A percentile compares a stretch with the other conserved stretches of the same genome.
Conservation (phyloP, 2,329 filamentous ascomycete species). For the Chaetoscypha palmicola region DNA sequence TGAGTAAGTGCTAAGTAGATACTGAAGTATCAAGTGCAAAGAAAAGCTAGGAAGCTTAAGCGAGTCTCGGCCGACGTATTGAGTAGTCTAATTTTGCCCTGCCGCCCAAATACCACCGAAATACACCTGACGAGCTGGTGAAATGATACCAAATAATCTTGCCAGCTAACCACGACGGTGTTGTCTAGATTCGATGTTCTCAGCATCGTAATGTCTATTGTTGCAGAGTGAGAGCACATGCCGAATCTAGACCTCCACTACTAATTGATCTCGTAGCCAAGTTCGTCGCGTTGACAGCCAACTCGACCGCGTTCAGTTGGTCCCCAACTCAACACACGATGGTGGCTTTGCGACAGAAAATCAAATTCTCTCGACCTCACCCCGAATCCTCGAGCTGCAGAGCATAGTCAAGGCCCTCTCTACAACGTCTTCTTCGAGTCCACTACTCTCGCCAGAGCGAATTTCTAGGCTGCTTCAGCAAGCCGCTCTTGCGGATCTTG, state of each 20-base stretch:
- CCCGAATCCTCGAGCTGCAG: constrained; percentile 56
- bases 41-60: too few relatives aligned
- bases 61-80: too few relatives aligned
- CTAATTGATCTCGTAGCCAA: constrained; percentile 33
- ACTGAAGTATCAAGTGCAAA: too few relatives aligned
- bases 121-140: too few relatives aligned
- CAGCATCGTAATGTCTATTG: constrained; percentile 36
- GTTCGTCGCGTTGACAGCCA: constrained; percentile 58
- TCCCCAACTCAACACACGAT: constrained; percentile 38
- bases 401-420: constrained; percentile 65
- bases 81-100: too few relatives aligned
- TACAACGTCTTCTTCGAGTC: constrained; percentile 56
- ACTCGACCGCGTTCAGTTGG: constrained; percentile 54
- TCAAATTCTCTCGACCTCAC: constrained; percentile 35
- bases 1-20: too few relatives aligned
- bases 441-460: constrained; percentile 51
- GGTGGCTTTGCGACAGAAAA: constrained; percentile 25
- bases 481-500: constrained; percentile 46
- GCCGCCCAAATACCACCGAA: too few relatives aligned
- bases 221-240: constrained; percentile 36
- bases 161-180: too few relatives aligned
- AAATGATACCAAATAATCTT: too few relatives aligned
- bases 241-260: neutral
- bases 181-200: too few relatives aligned
- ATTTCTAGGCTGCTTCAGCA: constrained; percentile 57